Conservation (phyloP, 75 land plant species). For the Pseudotsuga menziesii region DNA sequence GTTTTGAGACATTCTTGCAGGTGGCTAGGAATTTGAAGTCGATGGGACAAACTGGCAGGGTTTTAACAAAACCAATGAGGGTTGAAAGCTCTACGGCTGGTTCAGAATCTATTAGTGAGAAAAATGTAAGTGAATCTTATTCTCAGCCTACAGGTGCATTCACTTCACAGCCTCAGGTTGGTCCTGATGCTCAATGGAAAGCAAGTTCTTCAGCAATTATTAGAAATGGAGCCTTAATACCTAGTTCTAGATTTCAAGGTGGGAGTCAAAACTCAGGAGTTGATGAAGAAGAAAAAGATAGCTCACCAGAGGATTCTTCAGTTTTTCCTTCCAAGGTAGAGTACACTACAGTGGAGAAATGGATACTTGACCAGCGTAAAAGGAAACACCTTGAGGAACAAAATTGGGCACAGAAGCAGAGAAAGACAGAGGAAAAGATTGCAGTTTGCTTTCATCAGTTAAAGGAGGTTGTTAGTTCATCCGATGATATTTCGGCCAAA, state of each 20-base stretch:
- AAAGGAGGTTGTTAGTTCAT: too few relatives aligned
- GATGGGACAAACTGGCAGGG: too few relatives aligned
- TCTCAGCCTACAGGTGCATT: background rate
- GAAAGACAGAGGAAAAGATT: slow-evolving; percentile 67
- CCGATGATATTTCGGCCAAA: too few relatives aligned
- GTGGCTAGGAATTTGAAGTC: too few relatives aligned
- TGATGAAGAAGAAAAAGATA: slow-evolving; percentile 42
- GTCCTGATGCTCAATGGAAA: background rate
- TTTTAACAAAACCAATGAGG: too few relatives aligned
- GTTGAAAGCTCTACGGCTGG: too few relatives aligned
- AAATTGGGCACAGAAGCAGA: slow-evolving; percentile 76
- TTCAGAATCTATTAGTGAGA: too few relatives aligned
- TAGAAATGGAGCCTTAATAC: background rate
- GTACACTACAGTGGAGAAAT: slow-evolving; percentile 83
- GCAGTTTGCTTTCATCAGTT: slow-evolving; percentile 26
- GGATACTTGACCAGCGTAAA: slow-evolving; percentile 72
- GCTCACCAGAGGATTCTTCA: slow-evolving; percentile 9
- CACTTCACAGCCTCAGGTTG: slow-evolving; percentile 1
- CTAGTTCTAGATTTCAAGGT: slow-evolving; percentile 3
- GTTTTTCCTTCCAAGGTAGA: slow-evolving; percentile 35
- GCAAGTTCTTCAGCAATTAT: slow-evolving; percentile 1
- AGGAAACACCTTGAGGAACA: slow-evolving; percentile 55
- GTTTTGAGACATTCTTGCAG: too few relatives aligned
- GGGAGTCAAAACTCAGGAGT: background rate
- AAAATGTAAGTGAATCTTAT: too few relatives aligned